A percentile compares a stretch with the other conserved stretches of the same genome.
phyloP scores from a whole-genome alignment of 2,329 filamentous ascomycete genomes.

The Clonostachys rhizophaga region DNA sequence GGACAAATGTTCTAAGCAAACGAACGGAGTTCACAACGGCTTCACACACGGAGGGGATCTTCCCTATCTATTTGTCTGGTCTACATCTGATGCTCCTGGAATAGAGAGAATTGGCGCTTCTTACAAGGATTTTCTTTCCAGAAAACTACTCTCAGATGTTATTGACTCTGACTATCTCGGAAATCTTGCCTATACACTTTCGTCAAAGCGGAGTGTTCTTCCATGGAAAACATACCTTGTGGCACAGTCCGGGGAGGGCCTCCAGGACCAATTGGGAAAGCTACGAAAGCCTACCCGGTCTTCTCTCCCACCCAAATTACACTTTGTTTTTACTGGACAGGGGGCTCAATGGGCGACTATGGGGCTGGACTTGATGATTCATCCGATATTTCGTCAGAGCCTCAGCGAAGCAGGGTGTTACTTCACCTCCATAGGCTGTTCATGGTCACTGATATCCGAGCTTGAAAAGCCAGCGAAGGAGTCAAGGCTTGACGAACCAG shows the following conservation, averaged over 20 bases:
- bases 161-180: background rate
- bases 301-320: constrained; percentile 11
- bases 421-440: constrained; percentile 22
- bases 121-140: background rate
- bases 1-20: background rate
- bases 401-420: constrained; percentile 18
- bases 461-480: constrained; percentile 20
- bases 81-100: background rate
- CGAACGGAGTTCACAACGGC: too few relatives aligned
- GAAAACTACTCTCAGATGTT: too few relatives aligned
- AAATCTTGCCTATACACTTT: constrained; percentile 1
- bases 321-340: constrained; percentile 22
- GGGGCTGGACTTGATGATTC: constrained; percentile 12
- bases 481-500: constrained; percentile 27
- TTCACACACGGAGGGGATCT: background rate
- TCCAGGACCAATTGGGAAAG: too few relatives aligned
- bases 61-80: background rate
- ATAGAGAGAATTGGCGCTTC: background rate
- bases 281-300: background rate
- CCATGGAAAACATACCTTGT: background rate
- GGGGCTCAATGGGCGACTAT: constrained; percentile 10
- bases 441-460: constrained; percentile 29
- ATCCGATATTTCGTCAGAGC: constrained; percentile 6
- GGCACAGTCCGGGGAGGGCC: too few relatives aligned
- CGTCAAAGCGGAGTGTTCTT: background rate